These are phyloP conservation scores for Magnaporthales sp. DNA, from an alignment of 2,329 filamentous ascomycete species.

Conservation along the genomic window DNA sequence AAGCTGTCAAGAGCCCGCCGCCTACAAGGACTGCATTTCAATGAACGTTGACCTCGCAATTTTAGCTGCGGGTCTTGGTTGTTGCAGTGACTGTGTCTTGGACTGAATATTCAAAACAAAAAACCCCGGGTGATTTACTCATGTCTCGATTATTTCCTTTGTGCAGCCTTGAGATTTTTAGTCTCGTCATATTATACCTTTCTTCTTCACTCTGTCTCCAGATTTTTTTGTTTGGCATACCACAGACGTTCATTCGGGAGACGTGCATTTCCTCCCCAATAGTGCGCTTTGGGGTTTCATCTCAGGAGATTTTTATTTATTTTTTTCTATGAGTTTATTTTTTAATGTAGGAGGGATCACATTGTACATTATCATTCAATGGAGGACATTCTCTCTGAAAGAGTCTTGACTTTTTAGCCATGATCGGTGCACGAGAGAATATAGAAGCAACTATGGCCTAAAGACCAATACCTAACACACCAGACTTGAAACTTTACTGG, in stretches of 20 bases:
- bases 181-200: neutral
- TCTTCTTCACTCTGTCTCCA: neutral
- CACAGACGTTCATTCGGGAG: neutral
- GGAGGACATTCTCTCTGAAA: neutral
- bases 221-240: neutral
- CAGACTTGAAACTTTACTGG: no score
- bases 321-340: neutral
- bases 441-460: neutral
- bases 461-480: neutral
- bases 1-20: constrained; percentile 42
- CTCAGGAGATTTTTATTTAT: neutral
- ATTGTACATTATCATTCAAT: neutral
- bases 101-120: neutral
- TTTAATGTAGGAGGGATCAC: neutral
- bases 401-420: neutral
- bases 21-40: neutral
- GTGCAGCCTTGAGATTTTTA: neutral
- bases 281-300: neutral
- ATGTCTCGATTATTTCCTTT: neutral
- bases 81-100: no score
- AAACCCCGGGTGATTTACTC: neutral
- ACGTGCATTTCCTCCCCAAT: neutral
- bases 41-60: neutral
- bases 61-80: neutral
- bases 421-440: neutral